Evolutionary conservation across 2,329 filamentous ascomycete species (phyloP).

Genomic region (Elsinoe batatas): DNA sequence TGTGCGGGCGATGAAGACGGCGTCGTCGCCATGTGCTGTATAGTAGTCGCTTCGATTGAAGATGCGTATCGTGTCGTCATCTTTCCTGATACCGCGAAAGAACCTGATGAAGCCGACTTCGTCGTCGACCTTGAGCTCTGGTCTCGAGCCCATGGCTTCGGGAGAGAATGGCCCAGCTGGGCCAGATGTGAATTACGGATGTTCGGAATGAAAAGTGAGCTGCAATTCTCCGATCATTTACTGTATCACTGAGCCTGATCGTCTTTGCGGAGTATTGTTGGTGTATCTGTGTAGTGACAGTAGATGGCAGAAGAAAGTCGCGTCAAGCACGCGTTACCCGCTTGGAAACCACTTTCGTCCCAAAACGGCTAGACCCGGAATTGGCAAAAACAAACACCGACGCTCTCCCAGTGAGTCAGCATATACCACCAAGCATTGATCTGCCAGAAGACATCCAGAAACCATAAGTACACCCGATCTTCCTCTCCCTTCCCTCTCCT

Average conservation of each 20-base stretch:
- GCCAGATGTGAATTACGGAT: neutral
- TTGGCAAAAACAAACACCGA: neutral
- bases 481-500: neutral
- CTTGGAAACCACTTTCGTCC: constrained; percentile 9
- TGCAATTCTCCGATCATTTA: no score
- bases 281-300: no score
- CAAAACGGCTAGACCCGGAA: neutral
- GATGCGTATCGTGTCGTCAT: constrained; percentile 70
- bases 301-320: neutral
- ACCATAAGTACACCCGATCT: neutral
- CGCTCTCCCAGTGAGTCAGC: neutral
- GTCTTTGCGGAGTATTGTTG: no score
- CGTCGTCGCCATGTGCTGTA: constrained; percentile 82
- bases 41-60: constrained; percentile 95
- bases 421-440: neutral
- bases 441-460: neutral
- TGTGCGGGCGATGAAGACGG: constrained; percentile 69
- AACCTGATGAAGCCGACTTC: constrained; percentile 94
- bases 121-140: constrained; percentile 69
- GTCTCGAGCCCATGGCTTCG: constrained; percentile 42
- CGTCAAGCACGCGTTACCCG: constrained; percentile 5
- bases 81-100: constrained; percentile 71
- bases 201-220: neutral
- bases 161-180: neutral
- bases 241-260: no score